Conservation (phyloP, 352 stramenopile genomes). For the Phytophthora citricola region DNA sequence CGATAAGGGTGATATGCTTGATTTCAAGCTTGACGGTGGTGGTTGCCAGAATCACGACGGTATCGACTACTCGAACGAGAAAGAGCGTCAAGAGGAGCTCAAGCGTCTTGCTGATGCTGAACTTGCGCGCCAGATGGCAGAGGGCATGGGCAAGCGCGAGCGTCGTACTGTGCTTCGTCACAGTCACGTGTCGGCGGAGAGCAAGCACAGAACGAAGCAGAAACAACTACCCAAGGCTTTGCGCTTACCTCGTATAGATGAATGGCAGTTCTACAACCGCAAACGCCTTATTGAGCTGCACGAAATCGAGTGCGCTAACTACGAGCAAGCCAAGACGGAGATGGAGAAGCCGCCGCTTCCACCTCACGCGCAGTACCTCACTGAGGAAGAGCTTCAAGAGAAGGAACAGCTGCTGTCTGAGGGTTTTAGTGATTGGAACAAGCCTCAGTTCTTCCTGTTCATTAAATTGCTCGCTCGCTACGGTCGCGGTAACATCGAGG, state of each 20-base stretch:
- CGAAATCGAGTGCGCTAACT: conserved; percentile 84
- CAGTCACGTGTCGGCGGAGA: conserved; percentile 50
- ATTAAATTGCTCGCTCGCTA: conserved; percentile 87
- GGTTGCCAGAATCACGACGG: conserved; percentile 96
- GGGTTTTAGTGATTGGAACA: conserved; percentile 88
- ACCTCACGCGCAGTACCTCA: conserved; percentile 81
- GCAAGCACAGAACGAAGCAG: conserved; percentile 67
- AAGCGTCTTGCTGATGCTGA: conserved; percentile 87
- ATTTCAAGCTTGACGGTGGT: conserved; percentile 95
- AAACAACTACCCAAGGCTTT: conserved; percentile 85
- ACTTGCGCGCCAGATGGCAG: conserved; percentile 76
- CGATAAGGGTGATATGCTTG: conserved; percentile 87
- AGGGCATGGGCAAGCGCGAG: conserved; percentile 87
- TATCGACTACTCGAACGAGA: conserved; percentile 96
- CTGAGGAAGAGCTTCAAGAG: conserved; percentile 88
- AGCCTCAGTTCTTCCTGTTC: conserved; percentile 88
- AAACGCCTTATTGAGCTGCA: conserved; percentile 81
- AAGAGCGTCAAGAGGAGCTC: conserved; percentile 85
- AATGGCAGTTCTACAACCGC: conserved; percentile 91
- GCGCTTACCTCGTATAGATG: conserved; percentile 83
- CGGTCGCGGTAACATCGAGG: conserved; percentile 75
- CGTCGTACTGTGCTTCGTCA: conserved; percentile 80
- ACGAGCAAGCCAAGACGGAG: conserved; percentile 77
- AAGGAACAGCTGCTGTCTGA: conserved; percentile 93
- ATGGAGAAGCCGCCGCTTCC: conserved; percentile 80